A percentile compares a stretch with the other conserved stretches of the same genome.
Evolutionary conservation across 306 rosid genomes (phyloP).

Genomic region (Quillaja saponaria): DNA sequence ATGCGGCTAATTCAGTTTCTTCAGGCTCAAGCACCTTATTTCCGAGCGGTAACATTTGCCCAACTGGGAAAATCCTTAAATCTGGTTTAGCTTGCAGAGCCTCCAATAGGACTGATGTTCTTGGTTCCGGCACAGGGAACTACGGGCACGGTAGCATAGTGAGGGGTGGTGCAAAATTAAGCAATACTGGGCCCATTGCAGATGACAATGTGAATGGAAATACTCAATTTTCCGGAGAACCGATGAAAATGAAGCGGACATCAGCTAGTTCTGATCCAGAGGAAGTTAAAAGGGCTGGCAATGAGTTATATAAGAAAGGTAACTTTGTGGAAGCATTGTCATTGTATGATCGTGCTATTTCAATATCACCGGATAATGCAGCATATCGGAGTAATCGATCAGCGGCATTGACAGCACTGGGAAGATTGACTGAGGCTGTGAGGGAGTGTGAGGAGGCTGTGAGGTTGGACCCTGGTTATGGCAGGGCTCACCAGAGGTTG

Average conservation of each 20-base stretch:
- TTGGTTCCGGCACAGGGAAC: conserved; percentile 74
- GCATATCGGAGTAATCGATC: conserved; percentile 81
- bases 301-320: conserved; percentile 64
- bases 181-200: conserved; percentile 18
- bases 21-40: conserved; percentile 37
- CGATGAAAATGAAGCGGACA: conserved; percentile 39
- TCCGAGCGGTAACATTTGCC: conserved; percentile 78
- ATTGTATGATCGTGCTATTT: conserved; percentile 79
- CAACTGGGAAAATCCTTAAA: conserved; percentile 64
- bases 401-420: conserved; percentile 80
- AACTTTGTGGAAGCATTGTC: conserved; percentile 71
- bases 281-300: conserved; percentile 66
- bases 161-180: conserved; percentile 53
- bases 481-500: conserved; percentile 82
- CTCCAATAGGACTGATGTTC: conserved; percentile 56
- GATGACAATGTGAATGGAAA: conserved; percentile 32
- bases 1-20: conserved; percentile 36
- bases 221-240: conserved; percentile 29
- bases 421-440: conserved; percentile 74
- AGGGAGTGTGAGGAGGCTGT: conserved; percentile 88
- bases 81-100: conserved; percentile 45
- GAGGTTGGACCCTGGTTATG: conserved; percentile 65
- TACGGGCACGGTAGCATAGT: conserved; percentile 89
- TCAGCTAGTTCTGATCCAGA: conserved; percentile 65
- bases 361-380: conserved; percentile 62